Base-by-base conservation (phyloP, 139 green algal species). In the Picochlorum sp. region DNA sequence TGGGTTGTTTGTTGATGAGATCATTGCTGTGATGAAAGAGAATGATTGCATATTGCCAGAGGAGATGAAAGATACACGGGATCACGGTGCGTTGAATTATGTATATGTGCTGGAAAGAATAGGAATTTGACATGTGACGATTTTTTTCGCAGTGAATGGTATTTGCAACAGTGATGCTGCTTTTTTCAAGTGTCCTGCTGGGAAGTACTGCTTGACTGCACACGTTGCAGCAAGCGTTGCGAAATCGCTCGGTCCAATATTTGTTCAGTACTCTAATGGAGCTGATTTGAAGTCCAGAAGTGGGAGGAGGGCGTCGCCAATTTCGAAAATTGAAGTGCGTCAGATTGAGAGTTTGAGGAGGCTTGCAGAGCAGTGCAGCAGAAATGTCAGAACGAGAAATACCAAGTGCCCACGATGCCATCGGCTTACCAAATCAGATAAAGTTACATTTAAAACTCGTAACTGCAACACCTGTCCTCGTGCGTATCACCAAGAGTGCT, bases 331-430 rank as follows among this genome's bases (percentile, higher is more conserved):
- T 30, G 41, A 69, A 49, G 46, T 56, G 45, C 24, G 14, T 9
- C 20, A 59, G 18, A 68, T 56, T 47, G 37, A 72, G 68, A 58
- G 51, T 37, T 9, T 71, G 59, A 45, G 61, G 20, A 52, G 20
- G 37, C 18, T 66, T 50, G 41, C 32, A 6, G 28, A 69, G 20
- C 32, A 58, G 26, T 49, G 14, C 64, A 56, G 64, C 24, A 46
- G 24, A 15, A 47, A 20, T 50, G 59, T 44, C 34, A 64, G n/a
- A 64, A 78, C 8, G 47, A 63, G 26, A 83, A 83, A 71, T 65
- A 78, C 81, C 68, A 83, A 83, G 46, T 85, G 78, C 65, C 56
- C 68, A 49, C 69, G 72, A 18, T 85, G 78, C 65, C 76, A 80
- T 65, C 65, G 64, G 66, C 70, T 83, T 61, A 45, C 68, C 8